Base-by-base conservation (phyloP, 306 rosid genomes). In the Dicorynia guianensis region DNA sequence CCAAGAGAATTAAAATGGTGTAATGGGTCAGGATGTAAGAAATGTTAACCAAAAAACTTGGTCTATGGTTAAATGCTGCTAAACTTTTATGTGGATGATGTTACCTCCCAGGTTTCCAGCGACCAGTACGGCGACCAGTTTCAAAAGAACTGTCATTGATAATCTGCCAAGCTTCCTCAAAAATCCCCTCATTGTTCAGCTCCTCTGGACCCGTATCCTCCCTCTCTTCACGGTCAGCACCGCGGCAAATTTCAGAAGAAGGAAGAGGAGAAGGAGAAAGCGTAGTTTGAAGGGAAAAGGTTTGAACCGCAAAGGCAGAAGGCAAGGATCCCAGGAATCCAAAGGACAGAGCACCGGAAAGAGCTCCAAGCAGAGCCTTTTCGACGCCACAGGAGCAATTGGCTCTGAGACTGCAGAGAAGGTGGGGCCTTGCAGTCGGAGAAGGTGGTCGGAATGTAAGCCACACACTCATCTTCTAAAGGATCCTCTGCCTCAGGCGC, bases 111-210 rank as follows among this genome's bases (percentile, higher is more conserved):
- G 3, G 79, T 63, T 42, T 95, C 92, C 17, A 83, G 85, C 14
- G 93, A 89, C 90, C 97, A 92, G 35, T 85, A 69, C 72, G 86
- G 77, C 83, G 73, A 75, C 88, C 86, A 49, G 92, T 20, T 67
- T 80, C 89, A 30, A 95, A 89, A 67, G 83, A 95, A 61, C 85
- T 88, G 39, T 90, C 98, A 63, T 92, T 90, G 33, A 92, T 97
- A 80, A 92, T 92, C 74, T 92, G 90, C 98, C 98, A 92, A 57
- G 93, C 98, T 78, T 95, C 98, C 77, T 87, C 87, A 19, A 95
- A 97, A 36, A 95, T 86, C 18, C 87, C 92, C 71, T 86, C 90
- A 63, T 87, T 92, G 43, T 85, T 86, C 55, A 76, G 85, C 66
- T 77, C 84, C 47, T 84, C 85, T 3, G 91, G 55, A 47, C 36